Evolutionary conservation across 1,284 basidiomycete genomes (phyloP).

Genomic region (Quambalaria eucalypti): DNA sequence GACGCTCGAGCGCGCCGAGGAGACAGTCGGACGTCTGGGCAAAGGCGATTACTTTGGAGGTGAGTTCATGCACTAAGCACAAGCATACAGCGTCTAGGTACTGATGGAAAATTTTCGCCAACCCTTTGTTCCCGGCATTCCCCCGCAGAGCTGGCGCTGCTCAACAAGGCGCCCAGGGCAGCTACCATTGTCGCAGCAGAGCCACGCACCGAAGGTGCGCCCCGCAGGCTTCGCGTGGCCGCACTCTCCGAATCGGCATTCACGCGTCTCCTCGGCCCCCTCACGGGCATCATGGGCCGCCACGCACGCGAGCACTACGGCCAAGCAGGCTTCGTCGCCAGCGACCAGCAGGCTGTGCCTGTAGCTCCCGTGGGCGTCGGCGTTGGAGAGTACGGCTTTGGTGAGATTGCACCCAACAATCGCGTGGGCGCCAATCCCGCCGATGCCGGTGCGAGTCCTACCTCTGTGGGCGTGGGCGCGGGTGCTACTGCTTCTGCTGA

Average conservation of each 20-base stretch:
- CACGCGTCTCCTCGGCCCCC: constrained; percentile 81
- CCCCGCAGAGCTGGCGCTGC: constrained; percentile 65
- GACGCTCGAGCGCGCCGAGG: constrained; percentile 53
- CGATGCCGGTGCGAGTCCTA: no score
- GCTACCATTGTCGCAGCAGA: constrained; percentile 78
- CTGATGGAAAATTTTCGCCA: not conserved
- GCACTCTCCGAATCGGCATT: constrained; percentile 88
- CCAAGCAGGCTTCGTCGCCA: not conserved
- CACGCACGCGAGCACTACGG: constrained; percentile 54
- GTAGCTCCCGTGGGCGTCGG: not conserved
- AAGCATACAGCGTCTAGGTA: not conserved
- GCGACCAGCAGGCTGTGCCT: not conserved
- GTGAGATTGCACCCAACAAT: constrained; percentile 5
- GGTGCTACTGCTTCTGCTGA: not conserved
- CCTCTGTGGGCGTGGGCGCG: no score
- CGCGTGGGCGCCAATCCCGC: not conserved
- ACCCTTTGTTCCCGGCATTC: not conserved
- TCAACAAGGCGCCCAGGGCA: constrained; percentile 76
- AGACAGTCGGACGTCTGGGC: constrained; percentile 56
- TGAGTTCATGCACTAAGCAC: constrained; percentile 2
- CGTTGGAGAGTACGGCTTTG: not conserved
- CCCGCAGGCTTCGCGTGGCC: constrained; percentile 57
- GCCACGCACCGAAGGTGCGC: constrained; percentile 49
- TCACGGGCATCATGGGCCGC: constrained; percentile 77
- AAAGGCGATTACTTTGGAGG: constrained; percentile 98